Conservation (phyloP, 257 asterid species). For the Orobanche coerulescens region DNA sequence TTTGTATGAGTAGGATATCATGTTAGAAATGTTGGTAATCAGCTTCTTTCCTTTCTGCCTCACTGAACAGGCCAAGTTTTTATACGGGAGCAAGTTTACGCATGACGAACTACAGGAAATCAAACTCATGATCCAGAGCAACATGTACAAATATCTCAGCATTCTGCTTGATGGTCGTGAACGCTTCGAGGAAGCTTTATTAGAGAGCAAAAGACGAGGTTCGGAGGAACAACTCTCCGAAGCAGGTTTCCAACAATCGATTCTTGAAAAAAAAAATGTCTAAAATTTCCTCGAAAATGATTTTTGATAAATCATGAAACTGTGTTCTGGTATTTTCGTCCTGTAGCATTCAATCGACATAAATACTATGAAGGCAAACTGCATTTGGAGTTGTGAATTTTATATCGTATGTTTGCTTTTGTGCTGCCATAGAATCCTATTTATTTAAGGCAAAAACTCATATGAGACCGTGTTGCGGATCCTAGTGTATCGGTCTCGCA, state of each 20-base stretch:
- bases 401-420: neutral
- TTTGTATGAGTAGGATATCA: neutral
- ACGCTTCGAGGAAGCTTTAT: constrained; percentile 76
- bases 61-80: constrained; percentile 64
- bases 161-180: constrained; percentile 94
- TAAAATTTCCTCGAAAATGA: neutral
- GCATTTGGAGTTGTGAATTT: neutral
- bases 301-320: neutral
- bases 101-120: constrained; percentile 73
- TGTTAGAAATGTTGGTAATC: neutral
- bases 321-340: neutral
- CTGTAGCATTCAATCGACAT: neutral
- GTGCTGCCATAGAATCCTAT: neutral
- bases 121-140: constrained; percentile 94
- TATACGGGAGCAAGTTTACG: constrained; percentile 75
- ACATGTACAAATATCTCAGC: constrained; percentile 82
- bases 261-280: neutral
- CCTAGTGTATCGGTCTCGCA: too few species aligned
- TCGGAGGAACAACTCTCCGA: constrained; percentile 31
- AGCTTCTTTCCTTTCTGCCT: neutral
- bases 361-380: neutral
- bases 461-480: too few species aligned
- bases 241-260: constrained; percentile 30
- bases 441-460: too few species aligned
- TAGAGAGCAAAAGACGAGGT: constrained; percentile 27